Evolutionary conservation across 1,139 yeast species (phyloP).

Genomic region (Geotrichum reessii): DNA sequence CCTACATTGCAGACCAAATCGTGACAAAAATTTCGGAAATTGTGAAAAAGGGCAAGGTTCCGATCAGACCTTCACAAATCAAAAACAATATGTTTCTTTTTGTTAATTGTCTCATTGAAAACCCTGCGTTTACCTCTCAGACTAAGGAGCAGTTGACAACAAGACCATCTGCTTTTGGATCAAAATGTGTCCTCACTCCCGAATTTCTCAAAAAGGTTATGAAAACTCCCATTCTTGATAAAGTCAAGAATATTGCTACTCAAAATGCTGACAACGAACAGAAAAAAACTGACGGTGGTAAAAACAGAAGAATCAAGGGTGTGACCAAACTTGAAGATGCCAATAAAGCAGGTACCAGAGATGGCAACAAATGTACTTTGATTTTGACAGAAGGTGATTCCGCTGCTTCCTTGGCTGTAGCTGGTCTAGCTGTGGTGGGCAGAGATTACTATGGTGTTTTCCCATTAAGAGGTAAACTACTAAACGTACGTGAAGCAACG

Average conservation of each 20-base stretch:
- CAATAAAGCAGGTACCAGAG: slow-evolving; percentile 90
- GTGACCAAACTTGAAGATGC: slow-evolving; percentile 93
- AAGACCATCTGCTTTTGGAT: slow-evolving; percentile 82
- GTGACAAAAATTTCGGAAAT: slow-evolving; percentile 66
- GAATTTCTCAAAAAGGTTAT: slow-evolving; percentile 66
- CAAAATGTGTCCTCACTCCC: slow-evolving; percentile 68
- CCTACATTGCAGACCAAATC: slow-evolving; percentile 77
- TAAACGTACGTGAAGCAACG: slow-evolving; percentile 94
- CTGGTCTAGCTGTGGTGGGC: slow-evolving; percentile 93
- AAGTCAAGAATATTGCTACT: slow-evolving; percentile 73
- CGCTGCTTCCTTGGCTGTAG: slow-evolving; percentile 86
- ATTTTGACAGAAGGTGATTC: slow-evolving; percentile 97
- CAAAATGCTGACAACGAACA: slow-evolving; percentile 85
- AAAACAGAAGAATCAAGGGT: slow-evolving; percentile 81
- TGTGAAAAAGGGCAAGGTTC: slow-evolving; percentile 69
- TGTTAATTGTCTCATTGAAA: slow-evolving; percentile 86
- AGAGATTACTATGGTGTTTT: slow-evolving; percentile 93
- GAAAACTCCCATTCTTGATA: slow-evolving; percentile 78
- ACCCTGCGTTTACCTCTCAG: slow-evolving; percentile 96
- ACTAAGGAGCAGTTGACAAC: slow-evolving; percentile 95
- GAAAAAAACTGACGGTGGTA: slow-evolving; percentile 92
- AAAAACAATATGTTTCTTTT: slow-evolving; percentile 86
- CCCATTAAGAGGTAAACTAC: slow-evolving; percentile 90
- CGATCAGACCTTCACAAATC: slow-evolving; percentile 82
- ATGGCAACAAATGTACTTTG: slow-evolving; percentile 86